Evolutionary conservation across 768 basidiomycete genomes (phyloP), one percentile per base, ranked within the genome.

Genomic region (Asterophora lycoperdoides): DNA sequence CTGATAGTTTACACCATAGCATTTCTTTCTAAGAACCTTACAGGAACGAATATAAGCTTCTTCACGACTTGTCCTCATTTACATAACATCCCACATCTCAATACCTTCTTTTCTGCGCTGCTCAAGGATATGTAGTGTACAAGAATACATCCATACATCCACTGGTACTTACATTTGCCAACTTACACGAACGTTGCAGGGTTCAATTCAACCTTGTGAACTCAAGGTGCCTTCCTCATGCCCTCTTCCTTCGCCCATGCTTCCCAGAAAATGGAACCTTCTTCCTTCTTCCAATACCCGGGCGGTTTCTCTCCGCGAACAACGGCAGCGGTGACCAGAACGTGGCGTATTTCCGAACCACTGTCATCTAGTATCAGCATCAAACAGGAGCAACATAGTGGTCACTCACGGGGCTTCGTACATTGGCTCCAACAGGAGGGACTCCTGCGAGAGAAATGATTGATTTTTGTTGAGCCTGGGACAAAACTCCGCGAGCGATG

Each of bases 351-450:
- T 46, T 84, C 78, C 86, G 58, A 60, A 20, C 58, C 55, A 23
- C 60, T 59, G 8, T 41, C 8, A n/a, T 52, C 17, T 40, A 35
- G 28, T 23, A 8, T 49, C 29, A 45, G 18, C 28, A 33, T 18
- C 38, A 47, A 34, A 46, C 44, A 23, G 17, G 17, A 28, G 41
- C 7, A 51, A 52, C 35, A 37, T 36, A n/a, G n/a, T 45, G 18
- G 32, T 40, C 11, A 81, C 86, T 80, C 66, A 89, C 84, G 91
- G 90, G 39, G 84, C 85, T 71, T 92, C 88, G 61, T 90, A 95
- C 93, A 96, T 96, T 0, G 91, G 76, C 41, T 97, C 92, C 41
- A 94, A 71, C 42, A 98, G 68, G 2, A 94, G 63, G 17, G 75
- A 64, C 68, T 96, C 94, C 89, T 91, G 34, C 14, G 20, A 38